phyloP scores from a whole-genome alignment of 1,284 basidiomycete genomes.

The Sporisorium exsertum region DNA sequence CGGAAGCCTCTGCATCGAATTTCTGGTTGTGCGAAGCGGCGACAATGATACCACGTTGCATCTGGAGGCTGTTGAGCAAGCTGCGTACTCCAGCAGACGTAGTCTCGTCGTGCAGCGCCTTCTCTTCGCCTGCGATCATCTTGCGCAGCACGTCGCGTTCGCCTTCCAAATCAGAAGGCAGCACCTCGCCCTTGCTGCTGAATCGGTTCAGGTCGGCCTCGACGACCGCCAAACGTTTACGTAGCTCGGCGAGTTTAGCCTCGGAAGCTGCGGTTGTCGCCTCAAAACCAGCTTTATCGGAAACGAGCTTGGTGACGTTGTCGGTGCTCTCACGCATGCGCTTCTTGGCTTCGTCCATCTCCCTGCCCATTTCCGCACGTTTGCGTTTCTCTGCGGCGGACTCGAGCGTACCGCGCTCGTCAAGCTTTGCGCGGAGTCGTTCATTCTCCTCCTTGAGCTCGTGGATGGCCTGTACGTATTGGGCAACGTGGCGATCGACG shows the following conservation, averaged over 20 bases:
- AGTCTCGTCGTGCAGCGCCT: constrained; percentile 75
- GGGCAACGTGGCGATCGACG: constrained; percentile 67
- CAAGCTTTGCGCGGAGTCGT: constrained; percentile 85
- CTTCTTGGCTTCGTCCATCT: constrained; percentile 77
- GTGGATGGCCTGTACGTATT: constrained; percentile 86
- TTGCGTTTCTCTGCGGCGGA: constrained; percentile 74
- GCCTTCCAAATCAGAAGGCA: constrained; percentile 74
- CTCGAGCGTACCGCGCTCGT: constrained; percentile 72
- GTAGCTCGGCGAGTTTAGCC: constrained; percentile 77
- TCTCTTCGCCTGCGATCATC: constrained; percentile 80
- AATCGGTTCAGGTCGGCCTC: constrained; percentile 67
- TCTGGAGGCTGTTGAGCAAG: constrained; percentile 80
- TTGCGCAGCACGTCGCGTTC: constrained; percentile 80
- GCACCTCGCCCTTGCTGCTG: constrained; percentile 25
- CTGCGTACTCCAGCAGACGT: constrained; percentile 77
- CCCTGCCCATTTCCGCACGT: constrained; percentile 72
- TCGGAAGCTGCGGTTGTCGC: constrained; percentile 83
- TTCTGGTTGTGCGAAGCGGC: constrained; percentile 83
- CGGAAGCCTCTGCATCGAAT: constrained; percentile 79
- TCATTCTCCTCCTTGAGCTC: constrained; percentile 83
- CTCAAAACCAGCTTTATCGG: constrained; percentile 74
- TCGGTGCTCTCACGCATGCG: constrained; percentile 78
- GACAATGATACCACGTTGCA: constrained; percentile 85
- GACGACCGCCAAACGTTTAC: constrained; percentile 77
- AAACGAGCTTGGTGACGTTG: constrained; percentile 68